Evolutionary conservation across 2,329 filamentous ascomycete species (phyloP), one percentile per base, ranked within the genome.

Genomic region (Neoarthrinium moseri): DNA sequence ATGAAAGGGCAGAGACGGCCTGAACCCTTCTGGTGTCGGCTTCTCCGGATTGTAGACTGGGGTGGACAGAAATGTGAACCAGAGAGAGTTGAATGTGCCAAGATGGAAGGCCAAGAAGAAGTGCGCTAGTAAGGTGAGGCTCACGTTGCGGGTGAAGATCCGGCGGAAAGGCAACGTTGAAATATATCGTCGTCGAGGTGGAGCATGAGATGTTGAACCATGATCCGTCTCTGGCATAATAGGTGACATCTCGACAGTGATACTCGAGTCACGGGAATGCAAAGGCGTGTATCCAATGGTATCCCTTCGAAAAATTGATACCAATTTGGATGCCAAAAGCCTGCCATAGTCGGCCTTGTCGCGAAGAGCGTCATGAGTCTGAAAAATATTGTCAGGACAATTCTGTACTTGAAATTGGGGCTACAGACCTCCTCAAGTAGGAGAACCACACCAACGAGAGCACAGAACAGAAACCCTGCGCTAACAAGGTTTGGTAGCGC

Each of bases 1-100:
- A 50, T 76, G 66, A 57, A 86, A 81, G 0, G 82, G 75, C 47
- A 78, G 65, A 50, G 64, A 53, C 45, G 69, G 63, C 2, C 50
- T 50, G n/a, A 63, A 55, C 23, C 62, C 59, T 1, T 61, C 51
- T 1, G 61, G 55, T 2, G 62, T 45, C 1, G 66, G 65, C 1
- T 63, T 52, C 10, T 55, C 32, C 0, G 74, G 70, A 55, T 74
- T 65, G 51, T 73, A 81, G 4, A 84, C 82, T 0, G 86, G 84
- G 0, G 86, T 87, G 1, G 87, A 89, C 36, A 91, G 74, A 64
- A 91, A 91, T 41, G 89, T 75, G 50, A 88, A 87, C 71, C 84
- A 89, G 35, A 91, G 77, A 2, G 85, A 80, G 59, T 88, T 86
- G 70, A 90, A 91, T 22, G 86, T 84, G 49, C 84, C 86, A 56